Base-by-base conservation (phyloP, 2,329 filamentous ascomycete species). In the Hypoxylon sp. region DNA sequence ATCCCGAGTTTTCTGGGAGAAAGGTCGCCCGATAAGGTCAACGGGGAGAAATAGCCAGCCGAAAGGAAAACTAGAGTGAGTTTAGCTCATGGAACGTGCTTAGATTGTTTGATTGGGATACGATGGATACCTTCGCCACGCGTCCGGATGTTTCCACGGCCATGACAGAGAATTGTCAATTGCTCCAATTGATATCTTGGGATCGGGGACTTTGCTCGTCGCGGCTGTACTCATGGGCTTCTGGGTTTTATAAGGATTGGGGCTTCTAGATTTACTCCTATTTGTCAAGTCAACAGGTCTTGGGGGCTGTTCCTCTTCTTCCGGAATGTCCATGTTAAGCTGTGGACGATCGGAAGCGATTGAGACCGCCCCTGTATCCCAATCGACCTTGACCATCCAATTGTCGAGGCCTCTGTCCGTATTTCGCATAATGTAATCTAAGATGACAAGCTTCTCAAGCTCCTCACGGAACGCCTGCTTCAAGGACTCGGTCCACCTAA, bases 381-480 rank as follows among this genome's bases (percentile, higher is more conserved):
- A 93, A 78, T 99, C 94, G 30, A 99, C 92, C 78, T 93, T 96
- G 76, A 99, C 93, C 96, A 99, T 99, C 96, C 96, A 99, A 73
- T 99, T 99, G 77, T 99, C 96, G 60, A 97, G 83, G 1, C 96
- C 96, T 79, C 96, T 88, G 77, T 99, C 96, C 1, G 96, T 99
- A 76, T 99, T 99, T 61, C 96, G 89, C 96, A 99, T 99, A 68
- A 99, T 97, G 77, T 99, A 99, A 79, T 99, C 96, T 70, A 99
- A 80, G 73, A 99, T 97, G 20, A 99, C 96, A 6, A 99, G 84
- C 79, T 97, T 98, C 80, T 99, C 96, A 49, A 99, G 84, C 80
- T 98, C 92, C 78, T 99, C 96, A 36, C 96, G 85, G 76, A 99
- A 97, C 0, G 93, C 91, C 77, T 97, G 93, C 76, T 98, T 96